Evolutionary conservation across 192 early-diverging fungal genomes (phyloP), one percentile per base, ranked within the genome.

Genomic region (Diversispora eburnea): DNA sequence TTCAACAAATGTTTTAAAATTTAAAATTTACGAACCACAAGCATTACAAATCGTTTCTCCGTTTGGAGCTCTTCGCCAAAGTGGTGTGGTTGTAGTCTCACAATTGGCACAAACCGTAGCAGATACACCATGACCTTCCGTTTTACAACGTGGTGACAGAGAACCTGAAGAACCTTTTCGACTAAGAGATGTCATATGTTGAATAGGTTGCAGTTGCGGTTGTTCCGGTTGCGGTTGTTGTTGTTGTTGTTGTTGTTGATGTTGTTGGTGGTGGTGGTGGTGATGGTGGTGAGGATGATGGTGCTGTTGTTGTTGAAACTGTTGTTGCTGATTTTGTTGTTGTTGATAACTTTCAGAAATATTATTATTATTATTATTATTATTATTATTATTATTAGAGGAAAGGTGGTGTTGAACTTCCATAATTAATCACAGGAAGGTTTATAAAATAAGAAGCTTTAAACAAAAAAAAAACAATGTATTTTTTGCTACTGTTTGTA

Each of bases 11-110:
- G 13, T 12, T 51, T 52, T 12, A 17, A 52, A 12, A 13, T 17
- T 17, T 54, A 54, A 54, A 54, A 51, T 51, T 19, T 48, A 64
- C 8, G 49, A 57, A 55, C 95, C 97, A 81, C 97, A 99, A 1
- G 96, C 96, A 71, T 99, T 99, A 79, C 97, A 99, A 51, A 99
- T 91, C 17, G 94, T 90, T 62, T 94, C 91, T 70, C 96, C 97
- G 54, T 87, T 85, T 15, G 87, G 86, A 70, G 92, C 89, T 60
- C 95, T 82, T 41, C 97, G 83, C 97, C 97, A 99, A 46, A 99
- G 84, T 4, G 94, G 90, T 12, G 97, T 99, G 19, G 90, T 88
- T 10, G 89, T 96, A 0, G 94, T 96, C 8, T 81, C 77, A 84
- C 97, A 99, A 86, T 98, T 97, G 39, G 80, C 81, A 83, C 95